Evolutionary conservation across 2,329 filamentous ascomycete genomes (phyloP), one percentile per base, ranked within the genome.

Genomic region (Nemania sp.): DNA sequence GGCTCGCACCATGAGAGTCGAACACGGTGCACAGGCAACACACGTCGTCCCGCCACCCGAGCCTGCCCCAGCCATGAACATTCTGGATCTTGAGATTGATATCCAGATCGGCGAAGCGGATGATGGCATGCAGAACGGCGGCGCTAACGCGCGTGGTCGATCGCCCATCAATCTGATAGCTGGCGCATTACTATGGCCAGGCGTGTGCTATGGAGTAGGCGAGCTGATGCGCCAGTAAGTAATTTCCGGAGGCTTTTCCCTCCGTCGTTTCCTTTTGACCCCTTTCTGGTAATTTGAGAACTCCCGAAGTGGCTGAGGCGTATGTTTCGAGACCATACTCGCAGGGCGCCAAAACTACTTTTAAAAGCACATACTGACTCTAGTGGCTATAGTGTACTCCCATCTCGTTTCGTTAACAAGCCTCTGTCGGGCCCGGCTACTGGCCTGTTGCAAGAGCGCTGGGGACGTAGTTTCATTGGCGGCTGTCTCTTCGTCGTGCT

Each of bases 401-500:
- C 94, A 0, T 78, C 78, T 37, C 78, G 84, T 3, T 92, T 90
- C 87, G 87, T 89, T 10, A 77, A 78, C 0, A 75, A 77, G 9
- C 75, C 79, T 1, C 21, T 67, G 5, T 21, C 32, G 3, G 64
- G 71, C 10, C 60, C 68, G 9, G 63, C 65, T 43, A 84, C 85
- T 0, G 88, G 90, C 0, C 79, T 98, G 25, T 75, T 99, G 34
- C 90, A 95, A 71, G 86, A 90, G 67, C 87, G 88, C 60, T 98
- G 95, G 92, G 95, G 92, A 1, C 83, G 95, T 57, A 97, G 91
- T 70, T 80, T 99, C 2, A 83, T 95, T 1, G 95, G 95, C 1
- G 95, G 95, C 0, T 95, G 91, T 72, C 77, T 96, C 18, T 97
- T 94, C 69, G 88, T 98, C 15, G 87, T 97, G 10, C 75, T 97